Evolutionary conservation across 352 stramenopile genomes (phyloP).

Genomic region (Pythium aristosporum): DNA sequence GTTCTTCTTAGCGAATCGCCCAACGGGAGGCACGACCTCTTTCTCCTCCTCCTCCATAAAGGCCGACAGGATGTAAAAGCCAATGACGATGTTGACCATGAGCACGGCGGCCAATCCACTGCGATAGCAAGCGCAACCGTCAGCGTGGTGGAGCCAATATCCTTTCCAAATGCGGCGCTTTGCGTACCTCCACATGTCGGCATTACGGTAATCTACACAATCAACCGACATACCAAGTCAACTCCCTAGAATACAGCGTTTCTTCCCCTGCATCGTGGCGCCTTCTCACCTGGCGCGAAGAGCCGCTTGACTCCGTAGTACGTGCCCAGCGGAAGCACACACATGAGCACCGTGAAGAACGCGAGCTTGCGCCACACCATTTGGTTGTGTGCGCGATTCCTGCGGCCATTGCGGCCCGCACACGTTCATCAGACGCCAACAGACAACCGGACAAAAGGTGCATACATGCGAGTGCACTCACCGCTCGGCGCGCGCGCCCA

Average conservation of each 20-base stretch:
- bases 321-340: slow-evolving; percentile 51
- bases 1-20: slow-evolving; percentile 55
- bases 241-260: background rate
- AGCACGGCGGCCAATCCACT: slow-evolving; percentile 74
- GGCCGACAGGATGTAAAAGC: slow-evolving; percentile 72
- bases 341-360: slow-evolving; percentile 74
- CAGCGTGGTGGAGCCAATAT: background rate
- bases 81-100: slow-evolving; percentile 76
- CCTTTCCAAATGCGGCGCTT: background rate
- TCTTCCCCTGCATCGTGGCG: background rate
- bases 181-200: slow-evolving; percentile 70
- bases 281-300: slow-evolving; percentile 37
- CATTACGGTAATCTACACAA: slow-evolving; percentile 27
- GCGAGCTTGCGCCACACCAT: slow-evolving; percentile 73
- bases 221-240: background rate
- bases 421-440: background rate
- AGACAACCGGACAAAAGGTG: background rate
- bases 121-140: background rate
- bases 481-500: slow-evolving; percentile 24
- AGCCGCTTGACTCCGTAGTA: slow-evolving; percentile 60
- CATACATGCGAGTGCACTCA: background rate
- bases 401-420: slow-evolving; percentile 11
- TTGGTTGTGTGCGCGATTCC: slow-evolving; percentile 70
- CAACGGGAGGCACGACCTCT: slow-evolving; percentile 50
- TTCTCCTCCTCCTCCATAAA: slow-evolving; percentile 58